Percentiles rank a stretch among this genome's conserved stretches.
Conservation (phyloP, 2,329 filamentous ascomycete genomes). For the Nemania sp. region DNA sequence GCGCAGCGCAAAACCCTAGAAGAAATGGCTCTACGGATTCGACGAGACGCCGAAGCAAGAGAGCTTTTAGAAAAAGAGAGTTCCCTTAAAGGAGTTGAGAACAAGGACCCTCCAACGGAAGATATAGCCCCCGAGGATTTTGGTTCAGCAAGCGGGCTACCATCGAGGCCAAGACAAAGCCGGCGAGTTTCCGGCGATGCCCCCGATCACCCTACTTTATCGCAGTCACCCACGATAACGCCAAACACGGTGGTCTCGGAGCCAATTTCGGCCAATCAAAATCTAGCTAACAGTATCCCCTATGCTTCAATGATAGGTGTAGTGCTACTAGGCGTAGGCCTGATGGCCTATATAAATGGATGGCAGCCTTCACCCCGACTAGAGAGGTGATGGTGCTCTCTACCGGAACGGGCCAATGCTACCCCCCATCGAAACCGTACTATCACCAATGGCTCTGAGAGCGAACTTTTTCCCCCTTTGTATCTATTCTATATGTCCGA, state of each 20-base stretch:
- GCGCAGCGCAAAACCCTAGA: slow-evolving; percentile 73
- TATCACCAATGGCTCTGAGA: slow-evolving; percentile 22
- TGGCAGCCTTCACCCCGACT: slow-evolving; percentile 62
- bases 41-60: slow-evolving; percentile 64
- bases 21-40: slow-evolving; percentile 85
- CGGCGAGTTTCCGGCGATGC: slow-evolving; percentile 39
- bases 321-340: slow-evolving; percentile 76
- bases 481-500: slow-evolving; percentile 35
- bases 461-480: slow-evolving; percentile 34
- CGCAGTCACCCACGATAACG: slow-evolving; percentile 54
- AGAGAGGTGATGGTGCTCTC: slow-evolving; percentile 26
- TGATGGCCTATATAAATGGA: slow-evolving; percentile 86
- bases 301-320: slow-evolving; percentile 84
- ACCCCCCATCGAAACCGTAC: no score
- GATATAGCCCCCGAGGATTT: slow-evolving; percentile 29
- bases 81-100: slow-evolving; percentile 37
- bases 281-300: slow-evolving; percentile 62
- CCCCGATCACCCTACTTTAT: slow-evolving; percentile 48
- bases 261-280: slow-evolving; percentile 48
- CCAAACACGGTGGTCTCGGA: slow-evolving; percentile 46
- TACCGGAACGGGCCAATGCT: not conserved
- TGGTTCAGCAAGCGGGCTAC: slow-evolving; percentile 24
- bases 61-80: slow-evolving; percentile 49
- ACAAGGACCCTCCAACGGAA: slow-evolving; percentile 30
- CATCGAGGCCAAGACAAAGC: slow-evolving; percentile 32